Conservation (phyloP, 164 flowering plant species). For the Taxillus chinensis region DNA sequence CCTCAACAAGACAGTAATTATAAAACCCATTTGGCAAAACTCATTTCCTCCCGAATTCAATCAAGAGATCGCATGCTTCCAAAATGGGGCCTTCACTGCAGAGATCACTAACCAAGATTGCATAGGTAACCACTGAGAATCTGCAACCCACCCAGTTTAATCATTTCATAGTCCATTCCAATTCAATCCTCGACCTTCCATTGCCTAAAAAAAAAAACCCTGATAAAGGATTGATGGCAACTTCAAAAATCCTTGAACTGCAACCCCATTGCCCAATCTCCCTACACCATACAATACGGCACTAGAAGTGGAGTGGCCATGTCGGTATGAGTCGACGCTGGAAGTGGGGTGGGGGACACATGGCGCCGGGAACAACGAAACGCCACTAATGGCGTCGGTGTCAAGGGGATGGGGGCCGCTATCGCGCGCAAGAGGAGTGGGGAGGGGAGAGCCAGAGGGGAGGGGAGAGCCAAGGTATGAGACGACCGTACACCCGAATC, state of each 20-base stretch:
- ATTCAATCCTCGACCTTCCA: constrained; percentile 60
- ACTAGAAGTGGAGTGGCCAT: constrained; percentile 69
- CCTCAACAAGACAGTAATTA: constrained; percentile 42
- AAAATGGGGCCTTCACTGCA: constrained; percentile 37
- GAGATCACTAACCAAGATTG: constrained; percentile 69
- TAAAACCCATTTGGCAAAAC: constrained; percentile 54
- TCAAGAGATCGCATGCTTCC: constrained; percentile 47
- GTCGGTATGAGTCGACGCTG: constrained; percentile 60
- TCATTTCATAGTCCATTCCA: constrained; percentile 79
- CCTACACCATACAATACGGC: constrained; percentile 73
- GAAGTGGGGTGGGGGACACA: constrained; percentile 74
- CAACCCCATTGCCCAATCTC: constrained; percentile 52
- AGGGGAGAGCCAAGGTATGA: constrained; percentile 45
- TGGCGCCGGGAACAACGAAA: no score
- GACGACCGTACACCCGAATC: constrained; percentile 30
- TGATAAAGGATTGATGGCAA: constrained; percentile 74
- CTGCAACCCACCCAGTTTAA: constrained; percentile 61
- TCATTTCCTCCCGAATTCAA: constrained; percentile 47
- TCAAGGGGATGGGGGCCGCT: constrained; percentile 63
- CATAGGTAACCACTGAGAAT: constrained; percentile 65
- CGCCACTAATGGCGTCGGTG: no score
- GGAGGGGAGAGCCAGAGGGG: constrained; percentile 36
- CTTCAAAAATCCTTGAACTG: constrained; percentile 73
- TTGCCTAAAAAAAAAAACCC: constrained; percentile 53
- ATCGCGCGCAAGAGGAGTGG: constrained; percentile 49